Evolutionary conservation across 768 basidiomycete genomes (phyloP).

Genomic region (Boletus reticuloceps): DNA sequence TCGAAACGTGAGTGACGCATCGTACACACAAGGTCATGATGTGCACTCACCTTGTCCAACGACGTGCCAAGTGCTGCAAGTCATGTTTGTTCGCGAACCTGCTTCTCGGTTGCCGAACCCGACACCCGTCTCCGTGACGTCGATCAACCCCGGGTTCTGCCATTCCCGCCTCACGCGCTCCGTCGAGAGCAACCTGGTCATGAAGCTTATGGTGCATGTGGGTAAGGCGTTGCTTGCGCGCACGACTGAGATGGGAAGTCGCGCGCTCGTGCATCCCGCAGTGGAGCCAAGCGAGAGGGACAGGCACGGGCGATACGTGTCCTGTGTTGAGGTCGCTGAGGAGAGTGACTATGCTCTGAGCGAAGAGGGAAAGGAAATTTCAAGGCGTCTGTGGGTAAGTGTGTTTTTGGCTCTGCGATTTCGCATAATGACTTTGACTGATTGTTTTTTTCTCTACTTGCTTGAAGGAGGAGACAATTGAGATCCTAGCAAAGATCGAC

Average conservation of each 20-base stretch:
- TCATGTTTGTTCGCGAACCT: conserved; percentile 37
- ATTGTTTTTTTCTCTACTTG: not conserved
- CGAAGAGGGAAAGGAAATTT: conserved; percentile 28
- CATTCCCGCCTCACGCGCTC: conserved; percentile 29
- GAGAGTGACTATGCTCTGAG: conserved; percentile 34
- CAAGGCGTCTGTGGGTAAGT: conserved; percentile 36
- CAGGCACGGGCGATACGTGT: conserved; percentile 31
- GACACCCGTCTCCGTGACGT: conserved; percentile 29
- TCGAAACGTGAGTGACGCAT: conserved; percentile 23
- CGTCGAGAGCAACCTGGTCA: conserved; percentile 6
- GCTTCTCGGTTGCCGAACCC: conserved; percentile 28
- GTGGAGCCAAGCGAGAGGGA: conserved; percentile 23
- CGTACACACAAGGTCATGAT: not conserved
- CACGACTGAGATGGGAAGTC: conserved; percentile 34
- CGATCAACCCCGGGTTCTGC: conserved; percentile 37
- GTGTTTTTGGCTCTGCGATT: not conserved
- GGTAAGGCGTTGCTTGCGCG: conserved; percentile 27
- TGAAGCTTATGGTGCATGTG: not conserved
- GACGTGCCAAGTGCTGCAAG: conserved; percentile 25
- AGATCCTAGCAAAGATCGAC: conserved; percentile 26
- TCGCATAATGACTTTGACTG: not conserved
- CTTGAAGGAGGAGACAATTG: conserved; percentile 27
- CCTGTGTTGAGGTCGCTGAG: conserved; percentile 24
- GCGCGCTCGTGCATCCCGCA: conserved; percentile 34
- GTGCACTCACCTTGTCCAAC: not conserved